These are phyloP conservation scores for Cladosporium cucumerinum DNA, from an alignment of 2,329 filamentous ascomycete genomes.

Conservation along the genomic window DNA sequence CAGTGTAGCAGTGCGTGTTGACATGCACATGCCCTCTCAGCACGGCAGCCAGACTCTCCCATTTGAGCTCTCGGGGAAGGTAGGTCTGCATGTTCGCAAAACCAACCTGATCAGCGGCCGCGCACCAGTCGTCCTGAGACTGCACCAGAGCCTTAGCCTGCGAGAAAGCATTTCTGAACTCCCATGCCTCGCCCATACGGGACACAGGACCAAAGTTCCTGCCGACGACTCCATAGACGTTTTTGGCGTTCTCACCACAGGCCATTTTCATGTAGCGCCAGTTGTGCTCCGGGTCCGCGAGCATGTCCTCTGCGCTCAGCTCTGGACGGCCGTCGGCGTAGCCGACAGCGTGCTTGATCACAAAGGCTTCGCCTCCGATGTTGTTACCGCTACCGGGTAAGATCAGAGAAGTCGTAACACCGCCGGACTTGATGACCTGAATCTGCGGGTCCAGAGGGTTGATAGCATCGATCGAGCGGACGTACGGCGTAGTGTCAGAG, in stretches of 20 bases:
- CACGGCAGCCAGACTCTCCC: constrained; percentile 62
- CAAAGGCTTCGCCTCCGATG: constrained; percentile 67
- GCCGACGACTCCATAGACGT: constrained; percentile 56
- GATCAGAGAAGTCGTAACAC: constrained; percentile 66
- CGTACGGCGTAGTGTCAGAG: constrained; percentile 63
- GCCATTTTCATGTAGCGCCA: constrained; percentile 77
- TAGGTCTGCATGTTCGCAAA: constrained; percentile 54
- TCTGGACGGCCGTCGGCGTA: constrained; percentile 58
- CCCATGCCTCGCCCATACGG: constrained; percentile 66
- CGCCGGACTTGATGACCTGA: constrained; percentile 67
- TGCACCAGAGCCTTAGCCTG: constrained; percentile 56
- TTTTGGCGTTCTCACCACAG: constrained; percentile 53
- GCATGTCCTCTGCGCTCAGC: constrained; percentile 60
- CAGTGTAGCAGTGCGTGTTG: constrained; percentile 70
- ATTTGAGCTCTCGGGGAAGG: constrained; percentile 59
- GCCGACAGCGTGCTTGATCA: constrained; percentile 66
- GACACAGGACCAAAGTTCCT: constrained; percentile 54
- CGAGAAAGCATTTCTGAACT: constrained; percentile 66
- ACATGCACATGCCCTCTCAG: constrained; percentile 65
- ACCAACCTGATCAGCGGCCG: constrained; percentile 51
- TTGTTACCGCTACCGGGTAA: constrained; percentile 67
- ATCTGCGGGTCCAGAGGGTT: constrained; percentile 63
- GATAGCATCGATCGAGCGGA: constrained; percentile 63
- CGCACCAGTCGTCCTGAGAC: constrained; percentile 67
- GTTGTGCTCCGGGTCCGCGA: constrained; percentile 62